These are phyloP conservation scores for Chenopodium quinoa DNA, from an alignment of 148 eudicot species.

Conservation along the genomic window DNA sequence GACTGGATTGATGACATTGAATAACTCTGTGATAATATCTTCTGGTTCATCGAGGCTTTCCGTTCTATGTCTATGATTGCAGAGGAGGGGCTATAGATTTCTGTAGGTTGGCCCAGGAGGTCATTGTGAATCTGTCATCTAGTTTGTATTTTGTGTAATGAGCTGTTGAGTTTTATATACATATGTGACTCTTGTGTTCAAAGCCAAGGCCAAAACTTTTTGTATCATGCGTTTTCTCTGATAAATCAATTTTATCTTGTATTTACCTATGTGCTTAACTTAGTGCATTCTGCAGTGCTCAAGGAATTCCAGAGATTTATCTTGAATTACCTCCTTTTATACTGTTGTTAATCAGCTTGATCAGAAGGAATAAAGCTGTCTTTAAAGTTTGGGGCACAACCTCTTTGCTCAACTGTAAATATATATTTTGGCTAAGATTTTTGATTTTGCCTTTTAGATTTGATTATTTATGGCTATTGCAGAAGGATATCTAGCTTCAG, in stretches of 20 bases:
- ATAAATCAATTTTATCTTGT: neutral
- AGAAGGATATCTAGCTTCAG: neutral
- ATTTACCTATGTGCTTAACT: neutral
- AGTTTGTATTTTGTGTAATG: slow-evolving; percentile 20
- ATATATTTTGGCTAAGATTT: neutral
- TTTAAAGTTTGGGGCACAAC: neutral
- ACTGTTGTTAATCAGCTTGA: neutral
- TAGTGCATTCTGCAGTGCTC: neutral
- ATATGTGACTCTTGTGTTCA: neutral
- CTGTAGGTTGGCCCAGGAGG: neutral
- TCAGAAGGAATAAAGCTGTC: neutral
- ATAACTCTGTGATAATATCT: slow-evolving; percentile 11
- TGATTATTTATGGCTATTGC: no score
- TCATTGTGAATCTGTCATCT: slow-evolving; percentile 15
- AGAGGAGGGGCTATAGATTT: neutral
- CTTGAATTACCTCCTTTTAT: no score
- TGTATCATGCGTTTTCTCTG: neutral
- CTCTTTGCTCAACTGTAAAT: neutral
- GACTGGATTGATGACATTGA: slow-evolving; percentile 90
- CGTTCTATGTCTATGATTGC: neutral
- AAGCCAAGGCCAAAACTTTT: neutral
- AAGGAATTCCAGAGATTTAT: no score
- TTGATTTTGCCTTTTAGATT: neutral
- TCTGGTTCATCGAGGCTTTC: neutral
- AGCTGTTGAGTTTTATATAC: neutral